These are phyloP conservation scores for Calonectria fujianensis DNA, from an alignment of 2,329 filamentous ascomycete species.

Conservation along the genomic window DNA sequence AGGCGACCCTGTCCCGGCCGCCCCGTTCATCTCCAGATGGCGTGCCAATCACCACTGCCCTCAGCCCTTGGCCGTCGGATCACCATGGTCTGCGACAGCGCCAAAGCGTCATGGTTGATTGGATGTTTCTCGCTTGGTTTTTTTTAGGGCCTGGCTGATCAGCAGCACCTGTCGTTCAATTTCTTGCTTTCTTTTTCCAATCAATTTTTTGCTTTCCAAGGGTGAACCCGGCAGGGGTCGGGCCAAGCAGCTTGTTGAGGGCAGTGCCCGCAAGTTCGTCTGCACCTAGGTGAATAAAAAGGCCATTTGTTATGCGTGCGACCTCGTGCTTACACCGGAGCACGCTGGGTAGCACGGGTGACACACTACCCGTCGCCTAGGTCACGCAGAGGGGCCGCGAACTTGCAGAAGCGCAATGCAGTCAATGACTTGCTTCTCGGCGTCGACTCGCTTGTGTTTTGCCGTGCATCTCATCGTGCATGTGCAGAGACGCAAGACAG, in stretches of 20 bases:
- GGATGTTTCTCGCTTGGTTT: constrained; percentile 35
- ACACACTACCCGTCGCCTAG: constrained; percentile 22
- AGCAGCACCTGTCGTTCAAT: constrained; percentile 10
- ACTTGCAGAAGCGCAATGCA: constrained; percentile 43
- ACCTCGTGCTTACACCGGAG: neutral
- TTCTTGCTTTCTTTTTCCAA: constrained; percentile 16
- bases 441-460: constrained; percentile 43
- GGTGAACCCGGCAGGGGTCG: constrained; percentile 5
- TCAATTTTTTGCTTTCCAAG: neutral
- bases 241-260: constrained; percentile 8
- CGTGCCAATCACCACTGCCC: constrained; percentile 37
- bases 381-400: constrained; percentile 43
- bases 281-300: constrained; percentile 11
- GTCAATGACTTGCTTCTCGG: constrained; percentile 39
- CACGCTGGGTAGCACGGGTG: neutral
- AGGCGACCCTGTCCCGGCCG: constrained; percentile 47
- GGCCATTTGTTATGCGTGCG: constrained; percentile 3
- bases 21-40: constrained; percentile 37
- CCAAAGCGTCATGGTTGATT: constrained; percentile 35
- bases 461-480: constrained; percentile 50
- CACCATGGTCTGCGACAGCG: constrained; percentile 31
- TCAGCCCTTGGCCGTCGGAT: constrained; percentile 29
- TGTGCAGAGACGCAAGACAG: constrained; percentile 46
- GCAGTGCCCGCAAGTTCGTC: constrained; percentile 14
- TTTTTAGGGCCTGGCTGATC: constrained; percentile 14